Conservation (phyloP, 768 basidiomycete species). For the Kwoniella heveanensis region DNA sequence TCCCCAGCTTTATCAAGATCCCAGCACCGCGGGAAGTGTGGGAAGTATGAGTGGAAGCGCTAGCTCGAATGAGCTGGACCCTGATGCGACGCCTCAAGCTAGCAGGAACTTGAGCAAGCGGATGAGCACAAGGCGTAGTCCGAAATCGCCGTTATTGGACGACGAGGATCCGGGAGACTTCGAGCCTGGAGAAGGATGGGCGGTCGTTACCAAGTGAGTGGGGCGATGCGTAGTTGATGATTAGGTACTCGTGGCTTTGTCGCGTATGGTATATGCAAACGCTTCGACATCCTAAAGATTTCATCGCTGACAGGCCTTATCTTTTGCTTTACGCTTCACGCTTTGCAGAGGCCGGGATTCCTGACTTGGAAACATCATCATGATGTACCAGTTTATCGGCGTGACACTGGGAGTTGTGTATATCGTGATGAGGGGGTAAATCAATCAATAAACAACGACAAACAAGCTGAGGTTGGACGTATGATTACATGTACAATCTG, state of each 20-base stretch:
- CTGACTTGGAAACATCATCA: conserved; percentile 19
- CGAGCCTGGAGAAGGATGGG: conserved; percentile 50
- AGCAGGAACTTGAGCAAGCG: conserved; percentile 18
- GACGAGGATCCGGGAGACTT: conserved; percentile 52
- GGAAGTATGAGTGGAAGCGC: background rate
- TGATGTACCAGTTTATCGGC: conserved; percentile 18
- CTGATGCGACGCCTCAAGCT: conserved; percentile 19
- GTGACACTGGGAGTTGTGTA: conserved; percentile 17
- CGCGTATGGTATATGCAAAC: too few species aligned
- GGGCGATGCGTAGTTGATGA: too few species aligned
- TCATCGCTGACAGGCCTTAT: too few species aligned
- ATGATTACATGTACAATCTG: too few species aligned
- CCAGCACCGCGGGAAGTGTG: background rate
- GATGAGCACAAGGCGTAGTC: conserved; percentile 28
- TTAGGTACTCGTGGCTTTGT: too few species aligned
- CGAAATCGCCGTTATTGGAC: conserved; percentile 45
- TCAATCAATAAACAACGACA: too few species aligned
- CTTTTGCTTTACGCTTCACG: too few species aligned
- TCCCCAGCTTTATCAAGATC: conserved; percentile 10
- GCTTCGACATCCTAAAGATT: too few species aligned
- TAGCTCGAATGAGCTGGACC: conserved; percentile 5
- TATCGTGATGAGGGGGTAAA: conserved; percentile 15
- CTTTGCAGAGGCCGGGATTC: conserved; percentile 22
- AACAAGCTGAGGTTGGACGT: too few species aligned
- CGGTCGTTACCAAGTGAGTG: conserved; percentile 49